phyloP scores from a whole-genome alignment of 1,284 basidiomycete species.

The Cutaneotrichosporon sp. region DNA sequence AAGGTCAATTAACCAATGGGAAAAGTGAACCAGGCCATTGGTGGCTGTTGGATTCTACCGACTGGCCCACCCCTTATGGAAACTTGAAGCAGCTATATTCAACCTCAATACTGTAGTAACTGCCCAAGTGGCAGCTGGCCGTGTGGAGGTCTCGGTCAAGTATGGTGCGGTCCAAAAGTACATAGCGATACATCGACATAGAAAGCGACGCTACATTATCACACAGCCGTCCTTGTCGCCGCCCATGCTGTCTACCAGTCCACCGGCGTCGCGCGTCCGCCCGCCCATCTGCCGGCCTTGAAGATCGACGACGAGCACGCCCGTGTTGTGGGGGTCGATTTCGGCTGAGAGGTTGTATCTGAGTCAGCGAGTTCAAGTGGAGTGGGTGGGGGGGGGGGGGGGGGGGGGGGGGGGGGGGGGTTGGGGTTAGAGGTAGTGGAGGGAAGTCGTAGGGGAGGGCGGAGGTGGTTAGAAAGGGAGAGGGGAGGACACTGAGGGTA shows the following conservation, averaged over 20 bases:
- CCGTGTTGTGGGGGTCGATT: conserved; percentile 76
- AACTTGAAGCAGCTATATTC: too few relatives aligned
- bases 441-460: too few relatives aligned
- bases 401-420: not conserved
- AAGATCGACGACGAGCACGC: conserved; percentile 83
- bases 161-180: not conserved
- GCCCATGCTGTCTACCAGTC: conserved; percentile 61
- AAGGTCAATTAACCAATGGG: too few relatives aligned
- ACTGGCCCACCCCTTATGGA: too few relatives aligned
- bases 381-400: not conserved
- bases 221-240: conserved; percentile 60
- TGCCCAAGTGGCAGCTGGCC: too few relatives aligned
- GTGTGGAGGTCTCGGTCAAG: too few relatives aligned
- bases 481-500: too few relatives aligned
- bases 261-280: conserved; percentile 52
- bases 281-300: conserved; percentile 55
- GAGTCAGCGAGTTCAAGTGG: not conserved
- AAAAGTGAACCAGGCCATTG: too few relatives aligned
- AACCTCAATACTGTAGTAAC: too few relatives aligned
- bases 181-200: not conserved
- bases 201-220: conserved; percentile 62
- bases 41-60: too few relatives aligned
- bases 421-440: too few relatives aligned
- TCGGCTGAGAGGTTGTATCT: conserved; percentile 73
- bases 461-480: too few relatives aligned